A percentile compares a stretch with the other conserved stretches of the same genome.
phyloP scores from a whole-genome alignment of 257 asterid species.

The Marsdenia floribunda region DNA sequence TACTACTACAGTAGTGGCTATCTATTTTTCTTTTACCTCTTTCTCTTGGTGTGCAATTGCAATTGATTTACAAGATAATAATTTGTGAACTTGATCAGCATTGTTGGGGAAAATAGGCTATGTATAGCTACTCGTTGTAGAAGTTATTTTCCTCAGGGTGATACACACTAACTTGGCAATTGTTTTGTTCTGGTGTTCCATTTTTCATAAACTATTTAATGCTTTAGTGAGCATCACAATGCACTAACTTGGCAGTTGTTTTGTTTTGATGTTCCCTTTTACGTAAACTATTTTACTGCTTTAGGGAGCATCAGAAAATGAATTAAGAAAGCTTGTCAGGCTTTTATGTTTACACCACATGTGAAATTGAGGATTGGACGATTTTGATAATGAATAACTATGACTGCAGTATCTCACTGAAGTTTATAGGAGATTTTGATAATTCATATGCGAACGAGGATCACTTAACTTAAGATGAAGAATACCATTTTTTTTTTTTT shows the following conservation, averaged over 20 bases:
- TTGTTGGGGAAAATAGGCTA: background rate
- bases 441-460: background rate
- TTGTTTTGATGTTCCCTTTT: background rate
- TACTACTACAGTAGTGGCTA: background rate
- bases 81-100: background rate
- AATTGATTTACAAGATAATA: too few species aligned
- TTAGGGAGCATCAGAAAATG: background rate
- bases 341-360: background rate
- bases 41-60: background rate
- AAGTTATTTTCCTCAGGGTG: background rate
- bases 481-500: background rate
- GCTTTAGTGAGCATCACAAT: background rate
- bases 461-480: background rate
- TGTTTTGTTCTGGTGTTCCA: background rate
- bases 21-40: background rate
- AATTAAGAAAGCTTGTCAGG: background rate
- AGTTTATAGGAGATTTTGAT: background rate
- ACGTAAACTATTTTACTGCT: background rate
- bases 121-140: background rate
- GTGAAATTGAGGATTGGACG: background rate
- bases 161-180: background rate
- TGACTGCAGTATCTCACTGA: background rate
- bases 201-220: background rate
- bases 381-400: background rate
- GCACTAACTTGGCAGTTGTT: background rate